Evolutionary conservation across 805 yeast genomes (phyloP).

Genomic region (Candida nemodendra): DNA sequence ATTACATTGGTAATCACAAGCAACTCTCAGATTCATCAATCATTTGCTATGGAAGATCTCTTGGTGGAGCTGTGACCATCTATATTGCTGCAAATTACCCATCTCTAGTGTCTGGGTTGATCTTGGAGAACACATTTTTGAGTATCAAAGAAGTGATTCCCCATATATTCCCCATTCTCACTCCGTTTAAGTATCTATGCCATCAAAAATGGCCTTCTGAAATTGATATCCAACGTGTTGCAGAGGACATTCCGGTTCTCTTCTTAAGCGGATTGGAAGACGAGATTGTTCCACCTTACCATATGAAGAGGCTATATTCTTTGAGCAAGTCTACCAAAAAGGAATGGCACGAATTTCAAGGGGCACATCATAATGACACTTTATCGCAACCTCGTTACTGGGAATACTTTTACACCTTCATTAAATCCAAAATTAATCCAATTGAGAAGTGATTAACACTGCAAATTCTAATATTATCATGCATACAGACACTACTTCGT

Average conservation of each 20-base stretch:
- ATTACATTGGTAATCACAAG: constrained; percentile 52
- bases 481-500: neutral
- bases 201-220: constrained; percentile 86
- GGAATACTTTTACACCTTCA: constrained; percentile 60
- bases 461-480: neutral
- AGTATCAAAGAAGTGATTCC: constrained; percentile 70
- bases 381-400: constrained; percentile 75
- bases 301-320: constrained; percentile 62
- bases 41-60: constrained; percentile 79
- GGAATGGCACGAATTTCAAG: constrained; percentile 50
- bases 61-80: constrained; percentile 94
- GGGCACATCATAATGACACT: constrained; percentile 82
- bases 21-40: constrained; percentile 53
- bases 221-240: constrained; percentile 47
- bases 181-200: constrained; percentile 56
- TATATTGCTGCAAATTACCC: constrained; percentile 68
- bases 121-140: constrained; percentile 85
- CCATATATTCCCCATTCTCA: constrained; percentile 68
- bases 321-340: constrained; percentile 52
- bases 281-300: constrained; percentile 89
- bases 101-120: constrained; percentile 53
- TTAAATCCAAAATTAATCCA: constrained; percentile 43
- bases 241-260: constrained; percentile 59
- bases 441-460: constrained; percentile 17
- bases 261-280: constrained; percentile 74